phyloP scores from a whole-genome alignment of 2,329 filamentous ascomycete genomes.

The Verticillium zaregamsianum region DNA sequence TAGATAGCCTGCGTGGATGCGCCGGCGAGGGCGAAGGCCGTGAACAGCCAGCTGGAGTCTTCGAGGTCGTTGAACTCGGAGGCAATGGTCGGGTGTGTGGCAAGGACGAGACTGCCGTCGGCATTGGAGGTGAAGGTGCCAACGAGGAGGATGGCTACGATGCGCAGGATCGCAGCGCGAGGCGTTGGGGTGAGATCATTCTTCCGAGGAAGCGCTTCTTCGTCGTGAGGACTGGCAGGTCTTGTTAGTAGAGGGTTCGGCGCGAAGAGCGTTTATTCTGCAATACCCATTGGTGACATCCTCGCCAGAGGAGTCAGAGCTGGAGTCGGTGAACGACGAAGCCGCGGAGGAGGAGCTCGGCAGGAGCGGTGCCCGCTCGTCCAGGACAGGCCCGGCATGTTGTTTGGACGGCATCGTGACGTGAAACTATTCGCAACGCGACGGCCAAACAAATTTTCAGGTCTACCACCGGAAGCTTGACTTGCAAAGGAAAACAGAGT shows the following conservation, averaged over 20 bases:
- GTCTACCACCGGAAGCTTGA: neutral
- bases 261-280: neutral
- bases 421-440: neutral
- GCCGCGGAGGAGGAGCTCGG: neutral
- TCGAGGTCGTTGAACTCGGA: slow-evolving; percentile 56
- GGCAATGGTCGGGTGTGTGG: slow-evolving; percentile 58
- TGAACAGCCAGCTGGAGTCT: slow-evolving; percentile 47
- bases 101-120: slow-evolving; percentile 61
- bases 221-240: neutral
- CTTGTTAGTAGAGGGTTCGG: neutral
- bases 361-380: neutral
- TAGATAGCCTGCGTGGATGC: slow-evolving; percentile 35
- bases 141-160: slow-evolving; percentile 18
- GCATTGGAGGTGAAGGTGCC: slow-evolving; percentile 61
- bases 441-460: neutral
- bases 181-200: neutral
- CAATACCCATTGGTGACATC: neutral
- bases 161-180: slow-evolving; percentile 9
- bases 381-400: neutral
- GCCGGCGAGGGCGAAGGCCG: slow-evolving; percentile 24
- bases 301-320: neutral
- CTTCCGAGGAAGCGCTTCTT: neutral
- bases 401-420: neutral
- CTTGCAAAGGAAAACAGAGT: neutral
- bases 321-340: neutral